Percentiles rank a stretch among this genome's conserved stretches.
These are phyloP conservation scores for Penicillium sp. DNA, from an alignment of 2,329 filamentous ascomycete species.

Conservation along the genomic window DNA sequence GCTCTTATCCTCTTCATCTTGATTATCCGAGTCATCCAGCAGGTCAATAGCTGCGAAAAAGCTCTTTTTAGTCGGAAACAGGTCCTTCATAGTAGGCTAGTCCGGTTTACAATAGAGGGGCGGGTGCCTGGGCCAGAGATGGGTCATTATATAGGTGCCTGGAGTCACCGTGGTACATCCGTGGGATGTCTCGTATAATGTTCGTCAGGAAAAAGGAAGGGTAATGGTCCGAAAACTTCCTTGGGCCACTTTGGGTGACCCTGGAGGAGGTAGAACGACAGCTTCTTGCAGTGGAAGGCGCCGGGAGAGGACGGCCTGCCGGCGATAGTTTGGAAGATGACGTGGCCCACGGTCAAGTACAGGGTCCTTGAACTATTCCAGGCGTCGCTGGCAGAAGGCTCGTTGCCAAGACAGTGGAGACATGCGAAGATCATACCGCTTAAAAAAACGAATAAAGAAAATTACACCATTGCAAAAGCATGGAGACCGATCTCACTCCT, in stretches of 20 bases:
- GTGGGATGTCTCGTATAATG: neutral
- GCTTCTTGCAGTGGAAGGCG: neutral
- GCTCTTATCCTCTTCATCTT: slow-evolving; percentile 20
- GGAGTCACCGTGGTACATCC: neutral
- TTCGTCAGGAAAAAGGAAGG: neutral
- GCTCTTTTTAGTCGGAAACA: slow-evolving; percentile 22
- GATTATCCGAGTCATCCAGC: slow-evolving; percentile 25
- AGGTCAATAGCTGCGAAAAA: slow-evolving; percentile 33
- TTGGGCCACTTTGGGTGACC: slow-evolving; percentile 9
- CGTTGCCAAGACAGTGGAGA: slow-evolving; percentile 13
- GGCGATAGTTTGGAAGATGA: slow-evolving; percentile 19
- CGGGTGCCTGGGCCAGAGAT: slow-evolving; percentile 12
- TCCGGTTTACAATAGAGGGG: slow-evolving; percentile 10
- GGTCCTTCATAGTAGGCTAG: slow-evolving; percentile 16
- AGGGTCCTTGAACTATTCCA: slow-evolving; percentile 16
- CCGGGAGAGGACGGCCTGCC: slow-evolving; percentile 11
- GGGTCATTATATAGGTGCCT: slow-evolving; percentile 1
- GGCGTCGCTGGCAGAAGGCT: slow-evolving; percentile 12
- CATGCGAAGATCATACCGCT: slow-evolving; percentile 8
- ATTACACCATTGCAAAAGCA: too few relatives aligned
- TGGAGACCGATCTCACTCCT: too few relatives aligned
- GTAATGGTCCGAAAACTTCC: slow-evolving; percentile 2
- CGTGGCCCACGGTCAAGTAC: slow-evolving; percentile 18
- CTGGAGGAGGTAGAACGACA: slow-evolving; percentile 18
- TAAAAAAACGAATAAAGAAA: too few relatives aligned